phyloP scores from a whole-genome alignment of 495 filamentous ascomycete species.

The Penicillium cinerascens region DNA sequence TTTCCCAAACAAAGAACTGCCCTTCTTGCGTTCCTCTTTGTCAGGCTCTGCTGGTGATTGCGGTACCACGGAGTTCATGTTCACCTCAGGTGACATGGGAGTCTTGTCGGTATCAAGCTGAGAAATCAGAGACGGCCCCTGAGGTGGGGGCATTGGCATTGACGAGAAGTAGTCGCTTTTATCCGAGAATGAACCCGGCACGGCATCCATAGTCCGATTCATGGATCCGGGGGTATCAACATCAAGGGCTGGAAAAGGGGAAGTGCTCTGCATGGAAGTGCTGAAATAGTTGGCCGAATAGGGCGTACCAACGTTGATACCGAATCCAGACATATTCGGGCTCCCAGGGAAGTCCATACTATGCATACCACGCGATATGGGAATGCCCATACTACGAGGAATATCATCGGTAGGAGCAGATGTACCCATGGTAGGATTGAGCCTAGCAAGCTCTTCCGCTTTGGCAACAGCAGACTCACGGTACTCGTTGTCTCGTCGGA shows the following conservation, averaged over 20 bases:
- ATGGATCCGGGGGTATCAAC: slow-evolving; percentile 16
- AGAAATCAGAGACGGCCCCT: background rate
- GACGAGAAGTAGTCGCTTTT: slow-evolving; percentile 67
- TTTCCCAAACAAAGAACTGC: slow-evolving; percentile 70
- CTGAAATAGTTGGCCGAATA: slow-evolving; percentile 22
- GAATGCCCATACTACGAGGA: slow-evolving; percentile 46
- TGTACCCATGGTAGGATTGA: slow-evolving; percentile 48
- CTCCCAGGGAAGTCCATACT: slow-evolving; percentile 55
- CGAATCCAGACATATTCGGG: slow-evolving; percentile 67
- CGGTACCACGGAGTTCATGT: slow-evolving; percentile 43
- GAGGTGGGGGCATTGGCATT: slow-evolving; percentile 15
- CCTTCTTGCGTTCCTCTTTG: slow-evolving; percentile 68
- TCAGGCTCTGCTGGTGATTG: slow-evolving; percentile 64
- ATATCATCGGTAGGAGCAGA: slow-evolving; percentile 60
- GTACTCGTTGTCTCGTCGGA: slow-evolving; percentile 71
- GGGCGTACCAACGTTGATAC: slow-evolving; percentile 24
- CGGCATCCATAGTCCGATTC: slow-evolving; percentile 33
- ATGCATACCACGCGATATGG: slow-evolving; percentile 52
- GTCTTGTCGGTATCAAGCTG: slow-evolving; percentile 30
- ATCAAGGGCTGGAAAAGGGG: slow-evolving; percentile 23
- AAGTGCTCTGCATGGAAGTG: slow-evolving; percentile 27
- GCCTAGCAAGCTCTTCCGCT: slow-evolving; percentile 52
- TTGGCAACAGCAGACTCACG: slow-evolving; percentile 62
- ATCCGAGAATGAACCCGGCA: slow-evolving; percentile 45
- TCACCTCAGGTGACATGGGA: slow-evolving; percentile 46